Evolutionary conservation across 352 stramenopile genomes (phyloP).

Genomic region (Globisporangium middletonii): DNA sequence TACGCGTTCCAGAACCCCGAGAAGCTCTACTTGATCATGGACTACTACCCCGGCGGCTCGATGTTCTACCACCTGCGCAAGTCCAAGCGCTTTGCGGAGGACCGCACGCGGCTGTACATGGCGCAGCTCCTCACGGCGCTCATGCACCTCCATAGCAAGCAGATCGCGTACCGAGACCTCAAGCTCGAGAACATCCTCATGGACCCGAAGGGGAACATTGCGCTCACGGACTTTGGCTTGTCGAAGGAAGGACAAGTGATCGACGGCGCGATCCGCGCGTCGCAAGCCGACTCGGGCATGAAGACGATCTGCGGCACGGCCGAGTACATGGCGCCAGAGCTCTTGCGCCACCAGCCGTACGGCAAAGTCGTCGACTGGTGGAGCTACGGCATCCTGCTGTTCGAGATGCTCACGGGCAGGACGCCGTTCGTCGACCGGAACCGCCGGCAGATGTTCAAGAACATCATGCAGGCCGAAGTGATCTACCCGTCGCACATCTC

Average conservation of each 20-base stretch:
- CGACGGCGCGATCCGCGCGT: constrained; percentile 76
- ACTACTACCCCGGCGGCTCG: constrained; percentile 90
- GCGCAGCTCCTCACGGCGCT: constrained; percentile 80
- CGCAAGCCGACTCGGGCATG: constrained; percentile 77
- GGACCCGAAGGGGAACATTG: constrained; percentile 84
- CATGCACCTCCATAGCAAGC: constrained; percentile 87
- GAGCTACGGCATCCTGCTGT: constrained; percentile 87
- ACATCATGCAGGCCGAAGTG: constrained; percentile 86
- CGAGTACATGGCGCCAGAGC: constrained; percentile 85
- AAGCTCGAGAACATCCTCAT: constrained; percentile 90
- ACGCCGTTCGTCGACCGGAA: constrained; percentile 88
- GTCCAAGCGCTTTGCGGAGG: constrained; percentile 82
- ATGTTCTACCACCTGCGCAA: constrained; percentile 89
- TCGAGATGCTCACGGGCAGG: constrained; percentile 85
- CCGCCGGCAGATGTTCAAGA: constrained; percentile 88
- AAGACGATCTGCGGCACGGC: constrained; percentile 88
- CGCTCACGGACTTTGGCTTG: constrained; percentile 84
- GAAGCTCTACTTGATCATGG: constrained; percentile 96
- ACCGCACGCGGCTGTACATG: constrained; percentile 84
- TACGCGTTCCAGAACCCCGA: constrained; percentile 87
- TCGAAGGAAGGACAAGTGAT: constrained; percentile 83
- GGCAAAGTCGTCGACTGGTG: constrained; percentile 89
- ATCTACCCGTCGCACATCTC: constrained; percentile 88
- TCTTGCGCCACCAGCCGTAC: constrained; percentile 81
- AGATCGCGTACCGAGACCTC: constrained; percentile 86